Percentiles rank a stretch among this genome's conserved stretches.
phyloP scores from a whole-genome alignment of 148 eudicot species.

The Agrostemma githago region DNA sequence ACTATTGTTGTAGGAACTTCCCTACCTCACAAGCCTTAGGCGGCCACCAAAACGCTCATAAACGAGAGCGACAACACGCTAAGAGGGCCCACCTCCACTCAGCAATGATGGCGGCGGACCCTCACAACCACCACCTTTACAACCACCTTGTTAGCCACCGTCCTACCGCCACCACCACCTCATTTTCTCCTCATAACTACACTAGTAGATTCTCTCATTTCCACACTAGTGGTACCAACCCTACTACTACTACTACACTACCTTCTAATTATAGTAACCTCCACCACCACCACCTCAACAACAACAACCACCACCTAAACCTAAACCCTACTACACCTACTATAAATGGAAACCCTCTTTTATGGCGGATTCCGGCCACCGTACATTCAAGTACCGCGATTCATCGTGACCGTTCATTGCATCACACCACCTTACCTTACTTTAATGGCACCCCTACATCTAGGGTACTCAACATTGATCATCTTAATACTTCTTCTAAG shows the following conservation, averaged over 20 bases:
- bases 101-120: conserved; percentile 28
- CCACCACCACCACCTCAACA: background rate
- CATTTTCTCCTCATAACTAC: background rate
- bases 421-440: conserved; percentile 20
- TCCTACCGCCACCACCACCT: conserved; percentile 20
- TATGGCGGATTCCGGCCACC: conserved; percentile 61
- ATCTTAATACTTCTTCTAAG: background rate
- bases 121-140: conserved; percentile 15
- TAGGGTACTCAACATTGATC: background rate
- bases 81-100: conserved; percentile 78
- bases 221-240: conserved; percentile 2
- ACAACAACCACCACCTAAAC: background rate
- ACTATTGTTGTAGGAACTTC: conserved; percentile 83
- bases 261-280: conserved; percentile 3
- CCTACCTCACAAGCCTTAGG: conserved; percentile 97
- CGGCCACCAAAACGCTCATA: conserved; percentile 97
- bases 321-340: conserved; percentile 30
- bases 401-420: conserved; percentile 34
- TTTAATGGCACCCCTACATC: conserved; percentile 13
- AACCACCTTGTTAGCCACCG: conserved; percentile 39
- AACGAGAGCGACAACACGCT: conserved; percentile 83
- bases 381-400: background rate
- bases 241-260: background rate
- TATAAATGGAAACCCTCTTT: conserved; percentile 66
- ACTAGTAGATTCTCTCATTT: conserved; percentile 8